Evolutionary conservation across 2,329 filamentous ascomycete genomes (phyloP).

Genomic region (Sporothrix protearum): DNA sequence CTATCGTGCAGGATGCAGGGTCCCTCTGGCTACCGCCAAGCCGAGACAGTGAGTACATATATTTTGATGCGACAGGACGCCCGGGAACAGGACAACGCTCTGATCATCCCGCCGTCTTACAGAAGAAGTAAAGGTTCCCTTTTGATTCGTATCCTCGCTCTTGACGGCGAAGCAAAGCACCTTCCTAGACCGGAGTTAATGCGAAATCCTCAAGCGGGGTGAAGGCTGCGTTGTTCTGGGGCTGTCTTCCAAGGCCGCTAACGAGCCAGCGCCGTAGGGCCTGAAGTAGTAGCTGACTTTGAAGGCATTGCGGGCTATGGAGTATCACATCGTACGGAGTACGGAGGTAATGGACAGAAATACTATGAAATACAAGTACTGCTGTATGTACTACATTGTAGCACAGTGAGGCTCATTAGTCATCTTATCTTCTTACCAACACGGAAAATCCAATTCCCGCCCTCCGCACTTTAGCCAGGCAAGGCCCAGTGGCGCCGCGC

Average conservation of each 20-base stretch:
- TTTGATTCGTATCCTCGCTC: not conserved
- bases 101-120: constrained; percentile 11
- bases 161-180: constrained; percentile 1
- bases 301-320: no score
- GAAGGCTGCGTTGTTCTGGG: not conserved
- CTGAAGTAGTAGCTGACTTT: no score
- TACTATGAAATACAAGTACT: no score
- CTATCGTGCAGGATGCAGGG: not conserved
- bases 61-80: not conserved
- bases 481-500: not conserved
- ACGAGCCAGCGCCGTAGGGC: not conserved
- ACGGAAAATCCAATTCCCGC: constrained; percentile 22
- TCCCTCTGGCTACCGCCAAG: not conserved
- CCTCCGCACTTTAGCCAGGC: not conserved
- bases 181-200: constrained; percentile 17
- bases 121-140: no score
- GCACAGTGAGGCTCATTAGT: not conserved
- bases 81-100: not conserved
- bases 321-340: no score
- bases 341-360: no score
- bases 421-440: not conserved
- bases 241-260: no score
- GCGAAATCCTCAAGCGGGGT: not conserved
- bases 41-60: not conserved
- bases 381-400: no score